Conservation (phyloP, 1,284 basidiomycete genomes). For the Fomitiporia mediterranea region DNA sequence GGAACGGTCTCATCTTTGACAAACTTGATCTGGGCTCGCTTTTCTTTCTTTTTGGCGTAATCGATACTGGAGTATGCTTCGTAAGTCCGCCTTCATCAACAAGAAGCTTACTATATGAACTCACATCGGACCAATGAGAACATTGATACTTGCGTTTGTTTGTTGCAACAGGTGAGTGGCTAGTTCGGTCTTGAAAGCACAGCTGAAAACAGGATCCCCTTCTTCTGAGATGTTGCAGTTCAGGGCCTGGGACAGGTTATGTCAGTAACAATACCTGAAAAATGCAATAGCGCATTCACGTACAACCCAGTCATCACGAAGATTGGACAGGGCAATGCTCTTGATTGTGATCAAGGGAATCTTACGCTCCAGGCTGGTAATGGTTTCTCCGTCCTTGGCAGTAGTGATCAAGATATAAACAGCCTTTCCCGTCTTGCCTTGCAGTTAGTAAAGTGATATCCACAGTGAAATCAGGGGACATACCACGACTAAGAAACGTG, state of each 20-base stretch:
- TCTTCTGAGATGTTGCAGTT: constrained; percentile 82
- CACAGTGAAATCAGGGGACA: constrained; percentile 29
- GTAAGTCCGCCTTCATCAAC: not conserved
- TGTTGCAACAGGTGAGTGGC: constrained; percentile 77
- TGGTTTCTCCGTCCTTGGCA: constrained; percentile 60
- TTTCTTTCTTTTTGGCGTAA: constrained; percentile 97
- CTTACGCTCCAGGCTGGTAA: constrained; percentile 78
- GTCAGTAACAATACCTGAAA: not conserved
- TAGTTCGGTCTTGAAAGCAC: constrained; percentile 96
- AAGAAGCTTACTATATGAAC: constrained; percentile 29
- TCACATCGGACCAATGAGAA: constrained; percentile 75
- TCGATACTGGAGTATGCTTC: constrained; percentile 51
- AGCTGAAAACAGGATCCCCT: constrained; percentile 92
- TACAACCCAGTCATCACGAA: constrained; percentile 96
- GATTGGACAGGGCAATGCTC: constrained; percentile 78
- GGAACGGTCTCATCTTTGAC: constrained; percentile 83
- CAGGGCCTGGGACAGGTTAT: constrained; percentile 42
- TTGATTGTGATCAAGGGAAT: constrained; percentile 87
- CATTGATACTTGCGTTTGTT: constrained; percentile 72
- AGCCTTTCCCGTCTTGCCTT: constrained; percentile 79
- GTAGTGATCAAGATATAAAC: constrained; percentile 79
- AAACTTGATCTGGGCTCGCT: constrained; percentile 85
- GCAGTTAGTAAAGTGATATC: not conserved
- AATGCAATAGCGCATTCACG: constrained; percentile 23
- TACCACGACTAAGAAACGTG: constrained; percentile 88